Evolutionary conservation across 768 basidiomycete genomes (phyloP).

Genomic region (Tubosaeta brunneosetosa): DNA sequence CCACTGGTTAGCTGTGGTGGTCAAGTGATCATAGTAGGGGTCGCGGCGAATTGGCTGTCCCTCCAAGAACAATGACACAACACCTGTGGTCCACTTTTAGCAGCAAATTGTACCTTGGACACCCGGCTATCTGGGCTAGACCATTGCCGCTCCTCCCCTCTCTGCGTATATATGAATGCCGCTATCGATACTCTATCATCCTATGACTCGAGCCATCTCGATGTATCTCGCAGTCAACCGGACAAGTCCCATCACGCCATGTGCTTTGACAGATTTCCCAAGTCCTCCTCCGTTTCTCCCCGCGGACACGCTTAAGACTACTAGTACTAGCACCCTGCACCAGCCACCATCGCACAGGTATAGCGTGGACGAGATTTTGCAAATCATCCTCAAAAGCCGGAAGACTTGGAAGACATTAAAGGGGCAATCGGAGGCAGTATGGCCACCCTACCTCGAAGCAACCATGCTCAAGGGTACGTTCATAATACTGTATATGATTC

Average conservation of each 20-base stretch:
- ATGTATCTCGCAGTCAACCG: conserved; percentile 13
- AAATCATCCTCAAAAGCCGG: conserved; percentile 61
- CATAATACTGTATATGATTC: conserved; percentile 13
- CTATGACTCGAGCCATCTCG: conserved; percentile 3
- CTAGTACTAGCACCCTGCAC: conserved; percentile 11
- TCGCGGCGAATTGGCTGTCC: not conserved
- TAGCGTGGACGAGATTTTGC: conserved; percentile 49
- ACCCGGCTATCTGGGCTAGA: conserved; percentile 18
- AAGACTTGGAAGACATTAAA: conserved; percentile 74
- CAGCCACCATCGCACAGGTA: conserved; percentile 11
- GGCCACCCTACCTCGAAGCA: conserved; percentile 77
- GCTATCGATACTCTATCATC: not conserved
- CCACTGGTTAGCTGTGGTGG: conserved; percentile 10
- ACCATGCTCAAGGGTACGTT: conserved; percentile 66
- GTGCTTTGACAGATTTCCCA: not conserved
- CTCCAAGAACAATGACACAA: conserved; percentile 7
- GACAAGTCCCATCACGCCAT: conserved; percentile 5
- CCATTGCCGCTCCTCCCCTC: conserved; percentile 16
- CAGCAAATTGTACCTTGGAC: conserved; percentile 2
- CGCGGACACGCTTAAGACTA: conserved; percentile 4
- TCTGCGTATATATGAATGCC: conserved; percentile 25
- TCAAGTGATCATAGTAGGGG: not conserved
- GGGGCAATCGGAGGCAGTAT: conserved; percentile 65
- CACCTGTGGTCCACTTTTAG: conserved; percentile 12
- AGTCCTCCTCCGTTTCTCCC: not conserved